These are phyloP conservation scores for Xylariaceae sp. DNA, from an alignment of 2,329 filamentous ascomycete species.

Conservation along the genomic window DNA sequence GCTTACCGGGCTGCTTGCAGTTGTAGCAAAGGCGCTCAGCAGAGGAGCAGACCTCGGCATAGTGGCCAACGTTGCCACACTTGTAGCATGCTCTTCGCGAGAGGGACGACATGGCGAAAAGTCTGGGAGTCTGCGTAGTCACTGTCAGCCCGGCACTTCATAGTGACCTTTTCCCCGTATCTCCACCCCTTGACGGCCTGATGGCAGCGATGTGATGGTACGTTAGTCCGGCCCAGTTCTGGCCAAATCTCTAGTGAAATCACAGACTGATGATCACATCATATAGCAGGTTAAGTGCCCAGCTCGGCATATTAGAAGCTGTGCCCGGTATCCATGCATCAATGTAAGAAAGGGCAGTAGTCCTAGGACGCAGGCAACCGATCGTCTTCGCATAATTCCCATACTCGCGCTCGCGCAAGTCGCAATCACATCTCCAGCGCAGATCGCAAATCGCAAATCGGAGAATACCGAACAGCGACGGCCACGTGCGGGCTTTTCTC, in stretches of 20 bases:
- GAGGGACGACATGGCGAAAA: conserved; percentile 66
- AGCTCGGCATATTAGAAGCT: no score
- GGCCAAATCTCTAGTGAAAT: conserved; percentile 30
- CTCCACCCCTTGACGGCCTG: conserved; percentile 13
- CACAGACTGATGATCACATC: conserved; percentile 3
- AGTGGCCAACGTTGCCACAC: conserved; percentile 78
- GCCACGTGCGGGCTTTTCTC: conserved; percentile 1
- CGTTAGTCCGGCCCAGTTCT: conserved; percentile 19
- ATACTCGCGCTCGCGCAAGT: no score
- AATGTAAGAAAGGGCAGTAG: no score
- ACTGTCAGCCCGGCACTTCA: conserved; percentile 30
- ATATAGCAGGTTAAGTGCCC: no score
- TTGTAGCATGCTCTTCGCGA: conserved; percentile 82
- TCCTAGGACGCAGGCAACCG: no score
- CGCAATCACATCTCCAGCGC: no score
- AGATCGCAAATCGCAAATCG: background rate
- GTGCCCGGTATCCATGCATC: no score
- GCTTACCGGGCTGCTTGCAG: conserved; percentile 80
- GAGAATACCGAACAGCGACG: conserved; percentile 1
- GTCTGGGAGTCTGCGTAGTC: conserved; percentile 21
- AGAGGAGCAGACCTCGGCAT: conserved; percentile 90
- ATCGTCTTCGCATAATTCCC: no score
- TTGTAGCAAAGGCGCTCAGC: conserved; percentile 99
- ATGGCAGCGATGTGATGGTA: conserved; percentile 30
- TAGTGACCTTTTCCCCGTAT: conserved; percentile 4